Conservation (phyloP, 805 yeast species). For the Candida caryicola region DNA sequence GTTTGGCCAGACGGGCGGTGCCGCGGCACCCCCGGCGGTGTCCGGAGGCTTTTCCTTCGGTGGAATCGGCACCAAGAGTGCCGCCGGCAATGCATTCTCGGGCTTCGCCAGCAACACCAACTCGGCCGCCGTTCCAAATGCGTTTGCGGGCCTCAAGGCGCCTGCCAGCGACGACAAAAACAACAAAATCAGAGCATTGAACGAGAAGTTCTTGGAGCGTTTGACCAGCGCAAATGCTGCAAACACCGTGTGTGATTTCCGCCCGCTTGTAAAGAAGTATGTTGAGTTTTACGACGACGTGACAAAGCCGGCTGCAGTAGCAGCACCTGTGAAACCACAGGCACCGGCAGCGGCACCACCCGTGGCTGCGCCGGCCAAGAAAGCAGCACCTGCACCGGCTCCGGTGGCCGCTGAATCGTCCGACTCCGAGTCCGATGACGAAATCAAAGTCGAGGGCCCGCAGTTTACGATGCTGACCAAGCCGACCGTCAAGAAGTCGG, state of each 20-base stretch:
- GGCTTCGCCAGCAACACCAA: neutral
- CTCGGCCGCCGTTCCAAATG: neutral
- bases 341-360: slow-evolving; percentile 7
- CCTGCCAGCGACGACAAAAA: slow-evolving; percentile 29
- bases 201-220: slow-evolving; percentile 53
- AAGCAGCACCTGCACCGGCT: slow-evolving; percentile 3
- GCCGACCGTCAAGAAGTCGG: slow-evolving; percentile 32
- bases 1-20: neutral
- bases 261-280: slow-evolving; percentile 58
- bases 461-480: slow-evolving; percentile 27
- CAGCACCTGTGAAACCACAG: slow-evolving; percentile 3
- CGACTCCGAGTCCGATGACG: slow-evolving; percentile 25
- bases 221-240: slow-evolving; percentile 39
- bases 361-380: slow-evolving; percentile 2
- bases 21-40: neutral
- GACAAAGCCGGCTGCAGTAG: slow-evolving; percentile 8
- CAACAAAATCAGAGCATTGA: slow-evolving; percentile 61
- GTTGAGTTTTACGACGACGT: slow-evolving; percentile 47
- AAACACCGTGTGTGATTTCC: slow-evolving; percentile 55
- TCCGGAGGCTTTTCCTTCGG: slow-evolving; percentile 2
- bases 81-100: neutral
- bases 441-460: slow-evolving; percentile 36
- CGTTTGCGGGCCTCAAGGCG: neutral
- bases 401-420: slow-evolving; percentile 5
- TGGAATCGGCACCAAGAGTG: neutral